A percentile compares a stretch with the other conserved stretches of the same genome.
These are phyloP conservation scores for Juglanconis juglandina DNA, from an alignment of 2,329 filamentous ascomycete species.

Conservation along the genomic window DNA sequence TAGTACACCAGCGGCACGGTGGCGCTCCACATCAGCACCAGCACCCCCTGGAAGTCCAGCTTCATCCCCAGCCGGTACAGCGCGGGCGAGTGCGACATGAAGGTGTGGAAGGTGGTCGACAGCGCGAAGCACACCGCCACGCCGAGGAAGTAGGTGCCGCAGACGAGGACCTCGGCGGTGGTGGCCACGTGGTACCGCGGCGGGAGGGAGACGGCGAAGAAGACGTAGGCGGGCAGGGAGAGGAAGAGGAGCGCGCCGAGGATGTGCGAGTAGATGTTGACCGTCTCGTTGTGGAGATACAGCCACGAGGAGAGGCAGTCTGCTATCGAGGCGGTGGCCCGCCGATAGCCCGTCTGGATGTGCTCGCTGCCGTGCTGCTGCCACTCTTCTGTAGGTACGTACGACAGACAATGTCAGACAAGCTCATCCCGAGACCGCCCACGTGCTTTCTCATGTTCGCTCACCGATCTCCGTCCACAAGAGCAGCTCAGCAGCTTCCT, in stretches of 20 bases:
- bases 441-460: not conserved
- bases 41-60: slow-evolving; percentile 59
- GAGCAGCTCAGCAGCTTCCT: not conserved
- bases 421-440: too few species aligned
- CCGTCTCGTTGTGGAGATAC: slow-evolving; percentile 30
- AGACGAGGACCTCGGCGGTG: slow-evolving; percentile 38
- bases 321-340: slow-evolving; percentile 23
- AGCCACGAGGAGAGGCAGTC: slow-evolving; percentile 25
- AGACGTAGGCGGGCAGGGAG: slow-evolving; percentile 34
- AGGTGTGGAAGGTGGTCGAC: slow-evolving; percentile 53
- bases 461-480: not conserved
- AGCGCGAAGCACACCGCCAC: slow-evolving; percentile 43
- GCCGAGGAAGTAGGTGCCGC: slow-evolving; percentile 39
- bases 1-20: slow-evolving; percentile 59
- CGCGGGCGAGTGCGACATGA: slow-evolving; percentile 51
- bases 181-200: slow-evolving; percentile 34
- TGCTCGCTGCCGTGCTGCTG: slow-evolving; percentile 32
- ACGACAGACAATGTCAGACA: not conserved
- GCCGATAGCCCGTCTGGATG: slow-evolving; percentile 32
- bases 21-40: slow-evolving; percentile 59
- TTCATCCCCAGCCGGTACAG: slow-evolving; percentile 52
- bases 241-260: slow-evolving; percentile 39
- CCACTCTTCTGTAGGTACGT: slow-evolving; percentile 10
- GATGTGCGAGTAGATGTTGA: slow-evolving; percentile 46
- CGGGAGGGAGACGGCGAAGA: slow-evolving; percentile 26